These are phyloP conservation scores for Exophiala sp. DNA, from an alignment of 2,329 filamentous ascomycete species.

Conservation along the genomic window DNA sequence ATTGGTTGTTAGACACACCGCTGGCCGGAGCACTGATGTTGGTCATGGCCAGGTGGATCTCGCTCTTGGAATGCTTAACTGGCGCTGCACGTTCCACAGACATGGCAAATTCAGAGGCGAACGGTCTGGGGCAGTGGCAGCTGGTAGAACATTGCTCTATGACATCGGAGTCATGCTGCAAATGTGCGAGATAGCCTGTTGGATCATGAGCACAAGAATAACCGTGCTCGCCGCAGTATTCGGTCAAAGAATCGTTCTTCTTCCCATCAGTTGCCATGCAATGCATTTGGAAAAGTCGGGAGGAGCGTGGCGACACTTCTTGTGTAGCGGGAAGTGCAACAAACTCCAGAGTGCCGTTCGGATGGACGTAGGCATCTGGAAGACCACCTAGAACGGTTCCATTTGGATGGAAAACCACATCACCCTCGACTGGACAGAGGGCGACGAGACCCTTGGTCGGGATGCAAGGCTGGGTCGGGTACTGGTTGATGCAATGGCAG, in stretches of 20 bases:
- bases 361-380: slow-evolving; percentile 3
- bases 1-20: slow-evolving; percentile 4
- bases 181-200: neutral
- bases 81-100: neutral
- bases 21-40: slow-evolving; percentile 3
- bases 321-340: neutral
- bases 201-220: neutral
- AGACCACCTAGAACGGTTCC: slow-evolving; percentile 3
- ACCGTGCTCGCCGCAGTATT: neutral
- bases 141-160: neutral
- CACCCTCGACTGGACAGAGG: neutral
- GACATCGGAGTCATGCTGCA: neutral
- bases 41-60: neutral
- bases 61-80: neutral
- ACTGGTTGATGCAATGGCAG: neutral
- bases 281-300: neutral
- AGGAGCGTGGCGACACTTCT: neutral
- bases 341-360: slow-evolving; percentile 11
- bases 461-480: neutral
- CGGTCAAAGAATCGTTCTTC: slow-evolving; percentile 4
- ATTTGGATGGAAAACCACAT: neutral
- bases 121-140: slow-evolving; percentile 2
- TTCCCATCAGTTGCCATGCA: neutral
- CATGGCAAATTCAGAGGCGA: neutral
- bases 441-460: neutral